Base-by-base conservation (phyloP, 73 alveolate genomes). In the Stentor roeselii region DNA sequence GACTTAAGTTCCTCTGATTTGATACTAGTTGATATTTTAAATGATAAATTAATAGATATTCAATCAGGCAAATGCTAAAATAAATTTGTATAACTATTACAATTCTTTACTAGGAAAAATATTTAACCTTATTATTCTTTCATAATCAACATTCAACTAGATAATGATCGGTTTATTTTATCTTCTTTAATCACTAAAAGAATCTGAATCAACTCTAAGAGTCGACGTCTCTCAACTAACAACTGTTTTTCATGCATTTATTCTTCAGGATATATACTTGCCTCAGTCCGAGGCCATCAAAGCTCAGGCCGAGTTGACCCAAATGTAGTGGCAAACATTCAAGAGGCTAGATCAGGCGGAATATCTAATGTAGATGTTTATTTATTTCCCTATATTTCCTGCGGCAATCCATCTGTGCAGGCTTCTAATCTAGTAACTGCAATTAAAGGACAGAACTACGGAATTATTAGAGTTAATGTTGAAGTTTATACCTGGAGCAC, bases 401-500 rank as follows among this genome's bases (percentile, higher is more conserved):
- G 86, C 35, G 84, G 59, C 27, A 50, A 21, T 60, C 59, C n/a
- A 41, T 6, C 78, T 82, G 92, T 84, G 27, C 83, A 78, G 83
- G 76, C 86, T 27, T 91, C 95, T 11, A 60, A 89, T 3, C 36
- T 75, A 35, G 87, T 90, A 85, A 95, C 85, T 3, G 59, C 74
- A 31, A 84, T 78, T 11, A 39, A 82, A 40, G 88, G 87, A 36
- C 75, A 59, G 36, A 59, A 39, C 15, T 91, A 86, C 82, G 96
- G 96, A 42, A 78, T 86, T 75, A 84, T 93, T 60, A 91, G 98
- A 96, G 39, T 93, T 89, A 96, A 93, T 78, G 89, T 93, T 82
- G 98, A 93, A 83, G 50, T 61, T 35, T 88, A 93, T 82, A 94
- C 96, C 21, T 91, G 98, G 84, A 82, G 91, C 34, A 59, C 86